These are phyloP conservation scores for Chaetomidium leptoderma DNA, from an alignment of 495 filamentous ascomycete species.

Conservation along the genomic window DNA sequence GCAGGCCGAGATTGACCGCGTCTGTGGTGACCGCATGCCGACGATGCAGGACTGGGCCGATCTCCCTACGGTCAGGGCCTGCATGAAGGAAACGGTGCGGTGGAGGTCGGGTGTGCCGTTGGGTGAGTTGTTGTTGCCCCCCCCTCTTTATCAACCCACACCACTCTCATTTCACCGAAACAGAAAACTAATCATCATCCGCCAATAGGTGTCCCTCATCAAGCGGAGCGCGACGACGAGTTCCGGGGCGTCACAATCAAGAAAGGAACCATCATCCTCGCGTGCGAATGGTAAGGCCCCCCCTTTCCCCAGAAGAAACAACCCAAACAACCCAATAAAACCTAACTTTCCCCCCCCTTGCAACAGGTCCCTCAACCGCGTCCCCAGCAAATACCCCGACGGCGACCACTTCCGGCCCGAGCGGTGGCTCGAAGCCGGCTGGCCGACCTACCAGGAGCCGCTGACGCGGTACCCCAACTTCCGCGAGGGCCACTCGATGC, in stretches of 20 bases:
- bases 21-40: conserved; percentile 51
- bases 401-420: conserved; percentile 53
- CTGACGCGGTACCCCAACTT: conserved; percentile 49
- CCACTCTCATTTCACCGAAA: too few relatives aligned
- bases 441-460: conserved; percentile 53
- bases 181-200: too few relatives aligned
- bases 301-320: background rate
- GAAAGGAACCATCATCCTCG: conserved; percentile 50
- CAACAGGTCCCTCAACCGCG: conserved; percentile 48
- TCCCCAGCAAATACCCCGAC: conserved; percentile 47
- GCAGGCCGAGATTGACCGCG: conserved; percentile 57
- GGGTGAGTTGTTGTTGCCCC: conserved; percentile 27
- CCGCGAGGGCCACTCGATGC: conserved; percentile 47
- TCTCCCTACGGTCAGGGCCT: conserved; percentile 51
- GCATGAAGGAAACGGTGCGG: conserved; percentile 56
- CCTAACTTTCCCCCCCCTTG: background rate
- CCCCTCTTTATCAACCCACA: background rate
- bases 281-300: conserved; percentile 49
- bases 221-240: conserved; percentile 48
- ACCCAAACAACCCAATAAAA: background rate
- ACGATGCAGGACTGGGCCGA: conserved; percentile 44
- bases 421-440: conserved; percentile 49
- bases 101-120: conserved; percentile 55
- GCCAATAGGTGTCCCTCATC: conserved; percentile 49
- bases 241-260: conserved; percentile 49